Conservation (phyloP, 2,329 filamentous ascomycete species). For the Fusarium sp. region DNA sequence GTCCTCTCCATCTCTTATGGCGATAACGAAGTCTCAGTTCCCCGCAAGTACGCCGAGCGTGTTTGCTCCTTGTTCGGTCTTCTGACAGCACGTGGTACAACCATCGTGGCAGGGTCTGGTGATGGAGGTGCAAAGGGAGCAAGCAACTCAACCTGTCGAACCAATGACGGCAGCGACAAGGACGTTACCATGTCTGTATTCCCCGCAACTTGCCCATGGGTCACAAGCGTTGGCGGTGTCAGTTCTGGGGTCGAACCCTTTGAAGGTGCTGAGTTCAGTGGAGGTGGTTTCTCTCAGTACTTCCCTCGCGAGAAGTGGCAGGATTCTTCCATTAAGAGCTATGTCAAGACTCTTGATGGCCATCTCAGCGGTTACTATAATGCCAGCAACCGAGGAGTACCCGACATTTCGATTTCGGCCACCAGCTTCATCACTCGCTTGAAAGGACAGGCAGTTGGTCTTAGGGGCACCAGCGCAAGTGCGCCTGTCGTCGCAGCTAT, state of each 20-base stretch:
- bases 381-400: slow-evolving; percentile 56
- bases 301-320: slow-evolving; percentile 60
- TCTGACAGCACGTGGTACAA: slow-evolving; percentile 61
- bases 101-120: slow-evolving; percentile 61
- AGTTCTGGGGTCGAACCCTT: slow-evolving; percentile 49
- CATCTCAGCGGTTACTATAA: slow-evolving; percentile 58
- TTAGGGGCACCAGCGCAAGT: slow-evolving; percentile 61
- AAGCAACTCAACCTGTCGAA: slow-evolving; percentile 61
- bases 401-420: slow-evolving; percentile 65
- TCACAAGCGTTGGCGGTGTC: slow-evolving; percentile 73
- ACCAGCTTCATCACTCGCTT: slow-evolving; percentile 61
- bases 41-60: slow-evolving; percentile 58
- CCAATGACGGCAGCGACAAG: slow-evolving; percentile 66
- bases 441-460: slow-evolving; percentile 38
- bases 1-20: slow-evolving; percentile 67
- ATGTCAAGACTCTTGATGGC: slow-evolving; percentile 52
- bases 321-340: slow-evolving; percentile 50
- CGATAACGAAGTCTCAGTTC: slow-evolving; percentile 66
- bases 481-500: slow-evolving; percentile 65
- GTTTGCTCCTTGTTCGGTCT: slow-evolving; percentile 65
- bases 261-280: slow-evolving; percentile 55
- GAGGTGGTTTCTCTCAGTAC: slow-evolving; percentile 63
- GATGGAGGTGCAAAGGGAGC: slow-evolving; percentile 59
- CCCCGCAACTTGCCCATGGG: slow-evolving; percentile 73
- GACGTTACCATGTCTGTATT: slow-evolving; percentile 69